phyloP scores from a whole-genome alignment of 2,329 filamentous ascomycete genomes.

The Peltaster fructicola region DNA sequence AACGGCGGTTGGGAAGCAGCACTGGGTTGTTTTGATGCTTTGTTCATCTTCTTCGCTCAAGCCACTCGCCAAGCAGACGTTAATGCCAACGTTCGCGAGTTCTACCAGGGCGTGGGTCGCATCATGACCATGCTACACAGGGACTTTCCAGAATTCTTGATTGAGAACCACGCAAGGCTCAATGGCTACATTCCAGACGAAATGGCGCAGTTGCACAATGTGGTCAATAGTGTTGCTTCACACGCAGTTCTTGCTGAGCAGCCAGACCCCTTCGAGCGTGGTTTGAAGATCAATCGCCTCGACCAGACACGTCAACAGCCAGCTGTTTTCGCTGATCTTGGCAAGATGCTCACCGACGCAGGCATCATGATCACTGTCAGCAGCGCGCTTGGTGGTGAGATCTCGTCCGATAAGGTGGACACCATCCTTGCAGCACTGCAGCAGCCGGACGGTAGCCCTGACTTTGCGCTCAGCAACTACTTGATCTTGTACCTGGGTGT shows the following conservation, averaged over 20 bases:
- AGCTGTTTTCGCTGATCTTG: slow-evolving; percentile 44
- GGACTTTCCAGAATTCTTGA: slow-evolving; percentile 85
- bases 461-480: slow-evolving; percentile 52
- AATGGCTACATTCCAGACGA: slow-evolving; percentile 67
- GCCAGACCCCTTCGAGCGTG: slow-evolving; percentile 53
- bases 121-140: slow-evolving; percentile 75
- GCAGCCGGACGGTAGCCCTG: slow-evolving; percentile 26
- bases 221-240: slow-evolving; percentile 68
- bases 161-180: slow-evolving; percentile 68
- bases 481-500: slow-evolving; percentile 70
- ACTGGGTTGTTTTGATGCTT: slow-evolving; percentile 38
- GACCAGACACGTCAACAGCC: slow-evolving; percentile 57
- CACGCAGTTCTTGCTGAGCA: slow-evolving; percentile 47
- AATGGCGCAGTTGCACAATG: slow-evolving; percentile 73
- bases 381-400: slow-evolving; percentile 26
- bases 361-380: slow-evolving; percentile 39
- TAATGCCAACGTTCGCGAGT: slow-evolving; percentile 62
- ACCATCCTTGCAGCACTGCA: slow-evolving; percentile 60
- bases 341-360: slow-evolving; percentile 30
- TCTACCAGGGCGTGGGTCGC: slow-evolving; percentile 71
- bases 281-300: slow-evolving; percentile 57
- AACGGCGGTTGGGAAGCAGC: slow-evolving; percentile 55
- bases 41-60: slow-evolving; percentile 41
- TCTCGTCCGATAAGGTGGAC: slow-evolving; percentile 52
- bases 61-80: slow-evolving; percentile 62